Evolutionary conservation across 176 grass and related monocot genomes (phyloP).

Genomic region (Aegilops umbellulata): DNA sequence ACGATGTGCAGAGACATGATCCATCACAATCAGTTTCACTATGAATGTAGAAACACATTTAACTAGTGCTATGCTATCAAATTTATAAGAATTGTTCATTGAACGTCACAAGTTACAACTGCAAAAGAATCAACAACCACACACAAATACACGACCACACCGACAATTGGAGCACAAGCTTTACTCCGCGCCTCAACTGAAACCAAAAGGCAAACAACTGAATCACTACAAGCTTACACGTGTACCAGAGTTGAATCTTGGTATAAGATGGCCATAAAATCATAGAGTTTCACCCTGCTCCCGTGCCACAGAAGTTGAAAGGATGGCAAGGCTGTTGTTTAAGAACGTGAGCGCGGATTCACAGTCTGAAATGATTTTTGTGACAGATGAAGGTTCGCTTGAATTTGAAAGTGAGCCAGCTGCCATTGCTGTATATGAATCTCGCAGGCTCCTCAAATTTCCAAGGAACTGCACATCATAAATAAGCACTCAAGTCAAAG

Average conservation of each 20-base stretch:
- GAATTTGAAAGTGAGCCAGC: conserved; percentile 65
- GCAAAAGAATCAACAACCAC: neutral
- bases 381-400: conserved; percentile 76
- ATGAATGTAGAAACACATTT: neutral
- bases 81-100: neutral
- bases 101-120: neutral
- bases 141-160: neutral
- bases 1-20: neutral
- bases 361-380: conserved; percentile 91
- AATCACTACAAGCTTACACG: conserved; percentile 6
- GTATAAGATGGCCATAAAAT: conserved; percentile 10
- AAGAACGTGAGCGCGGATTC: conserved; percentile 95
- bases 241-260: neutral
- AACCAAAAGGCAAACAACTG: conserved; percentile 7
- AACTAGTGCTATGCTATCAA: neutral
- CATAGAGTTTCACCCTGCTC: conserved; percentile 66
- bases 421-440: conserved; percentile 87
- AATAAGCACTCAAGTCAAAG: conserved; percentile 19
- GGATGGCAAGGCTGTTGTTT: conserved; percentile 87
- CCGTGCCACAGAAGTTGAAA: conserved; percentile 87
- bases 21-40: neutral
- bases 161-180: neutral
- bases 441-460: conserved; percentile 81
- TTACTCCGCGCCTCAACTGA: neutral
- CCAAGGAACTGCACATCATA: conserved; percentile 73